Base-by-base conservation (phyloP, 345 rosid genomes). In the Jatropha curcas region DNA sequence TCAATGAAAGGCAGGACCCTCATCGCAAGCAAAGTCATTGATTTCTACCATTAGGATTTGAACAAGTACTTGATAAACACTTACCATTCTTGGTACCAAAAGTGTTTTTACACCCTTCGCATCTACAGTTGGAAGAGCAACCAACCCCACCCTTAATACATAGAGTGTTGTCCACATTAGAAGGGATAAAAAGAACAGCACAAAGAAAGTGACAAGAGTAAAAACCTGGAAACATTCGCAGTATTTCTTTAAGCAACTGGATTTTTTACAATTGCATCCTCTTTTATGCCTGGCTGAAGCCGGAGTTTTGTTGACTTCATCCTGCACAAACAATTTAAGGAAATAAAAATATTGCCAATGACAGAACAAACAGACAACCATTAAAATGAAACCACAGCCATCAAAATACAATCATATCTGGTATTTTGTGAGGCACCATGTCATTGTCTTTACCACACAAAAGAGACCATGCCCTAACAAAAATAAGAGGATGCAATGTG, bases 191-290 rank as follows among this genome's bases (percentile, higher is more conserved):
- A 51, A 62, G 16, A 51, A n/a, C 67, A n/a, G 52, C 27, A 30
- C 1, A 48, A 33, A 73, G 33, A 72, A 48, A 28, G 43, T 31
- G 68, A 62, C 60, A 82, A 50, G 55, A 45, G 39, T 20, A 24
- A 16, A 74, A 81, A 89, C 97, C 93, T 82, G 85, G 73, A 77
- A 87, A 84, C 97, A 91, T 82, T 91, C 97, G 2, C 97, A 89
- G 71, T 91, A 92, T 81, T 79, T 89, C 86, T 92, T 88, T 61
- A 82, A 79, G 84, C 97, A 92, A 58, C 85, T 82, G 70, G 96
- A 92, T 77, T 77, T 90, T 77, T 57, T 88, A 77, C 97, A 92
- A 81, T 87, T 90, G 87, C 97, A 92, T 81, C 97, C 97, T 77
- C 85, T 85, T 67, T 76, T 85, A 73, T 92, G 97, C 80, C 92